Evolutionary conservation across 805 yeast species (phyloP).

Genomic region (Metschnikowia orientalis): DNA sequence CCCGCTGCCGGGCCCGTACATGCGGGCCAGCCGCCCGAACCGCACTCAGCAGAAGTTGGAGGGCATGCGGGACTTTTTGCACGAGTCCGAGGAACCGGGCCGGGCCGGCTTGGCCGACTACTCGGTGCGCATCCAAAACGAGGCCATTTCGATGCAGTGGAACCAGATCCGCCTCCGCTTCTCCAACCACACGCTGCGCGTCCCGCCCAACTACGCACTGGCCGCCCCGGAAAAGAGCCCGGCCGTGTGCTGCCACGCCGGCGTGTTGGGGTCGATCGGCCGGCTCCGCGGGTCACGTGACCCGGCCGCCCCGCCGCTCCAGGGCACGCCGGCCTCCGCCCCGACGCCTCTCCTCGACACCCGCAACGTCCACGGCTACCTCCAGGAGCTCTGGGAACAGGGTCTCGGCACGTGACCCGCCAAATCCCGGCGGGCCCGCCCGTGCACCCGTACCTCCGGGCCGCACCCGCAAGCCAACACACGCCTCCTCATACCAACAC

Average conservation of each 20-base stretch:
- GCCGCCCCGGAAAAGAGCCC: constrained; percentile 1
- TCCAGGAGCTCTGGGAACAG: too few species aligned
- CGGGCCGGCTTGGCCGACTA: constrained; percentile 12
- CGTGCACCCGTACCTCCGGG: neutral
- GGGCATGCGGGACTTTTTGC: constrained; percentile 29
- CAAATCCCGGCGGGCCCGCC: neutral
- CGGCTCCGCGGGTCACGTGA: constrained; percentile 1
- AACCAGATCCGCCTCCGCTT: constrained; percentile 35
- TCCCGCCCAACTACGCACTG: constrained; percentile 4
- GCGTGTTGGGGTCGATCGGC: constrained; percentile 9
- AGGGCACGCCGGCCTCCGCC: neutral
- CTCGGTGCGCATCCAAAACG: constrained; percentile 33
- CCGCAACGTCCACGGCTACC: too few species aligned
- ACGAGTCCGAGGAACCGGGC: constrained; percentile 1
- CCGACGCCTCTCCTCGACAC: neutral
- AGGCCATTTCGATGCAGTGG: constrained; percentile 33
- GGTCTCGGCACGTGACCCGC: too few species aligned
- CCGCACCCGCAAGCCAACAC: too few species aligned
- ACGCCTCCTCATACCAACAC: too few species aligned
- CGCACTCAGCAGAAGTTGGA: constrained; percentile 34
- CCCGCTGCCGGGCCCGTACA: neutral
- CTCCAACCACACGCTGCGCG: constrained; percentile 12
- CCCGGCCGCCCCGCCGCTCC: neutral
- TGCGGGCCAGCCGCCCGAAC: constrained; percentile 11
- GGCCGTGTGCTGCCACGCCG: constrained; percentile 7